A percentile compares a stretch with the other conserved stretches of the same genome.
Evolutionary conservation across 1,139 yeast species (phyloP).

Genomic region (Hyphopichia wangnamkhiaoensis): DNA sequence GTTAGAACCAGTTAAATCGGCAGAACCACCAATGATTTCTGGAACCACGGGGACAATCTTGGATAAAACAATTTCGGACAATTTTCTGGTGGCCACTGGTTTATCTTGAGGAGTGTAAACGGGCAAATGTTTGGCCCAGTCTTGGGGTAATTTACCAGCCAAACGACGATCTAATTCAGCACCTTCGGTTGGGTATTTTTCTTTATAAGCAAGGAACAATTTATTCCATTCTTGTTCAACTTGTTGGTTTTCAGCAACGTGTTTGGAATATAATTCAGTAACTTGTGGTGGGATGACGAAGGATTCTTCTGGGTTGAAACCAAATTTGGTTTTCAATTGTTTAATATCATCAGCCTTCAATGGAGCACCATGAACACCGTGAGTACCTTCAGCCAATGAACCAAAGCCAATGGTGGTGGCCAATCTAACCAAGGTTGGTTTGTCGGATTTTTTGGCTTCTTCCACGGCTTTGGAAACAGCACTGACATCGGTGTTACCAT

Average conservation of each 20-base stretch:
- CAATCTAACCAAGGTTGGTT: constrained; percentile 90
- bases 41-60: constrained; percentile 69
- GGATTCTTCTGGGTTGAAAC: constrained; percentile 83
- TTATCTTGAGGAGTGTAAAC: constrained; percentile 73
- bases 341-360: constrained; percentile 90
- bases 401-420: constrained; percentile 95
- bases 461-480: constrained; percentile 75
- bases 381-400: constrained; percentile 83
- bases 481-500: constrained; percentile 80
- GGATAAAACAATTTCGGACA: constrained; percentile 80
- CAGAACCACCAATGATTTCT: constrained; percentile 96
- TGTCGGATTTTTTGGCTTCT: constrained; percentile 67
- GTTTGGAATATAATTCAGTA: constrained; percentile 62
- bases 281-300: constrained; percentile 87
- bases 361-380: constrained; percentile 96
- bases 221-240: constrained; percentile 76
- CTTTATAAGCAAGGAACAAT: constrained; percentile 59
- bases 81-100: constrained; percentile 93
- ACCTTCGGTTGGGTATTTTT: constrained; percentile 77
- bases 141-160: constrained; percentile 75
- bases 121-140: constrained; percentile 83
- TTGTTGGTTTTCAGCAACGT: constrained; percentile 58
- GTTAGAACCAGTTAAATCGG: constrained; percentile 97
- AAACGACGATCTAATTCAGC: constrained; percentile 84
- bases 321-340: constrained; percentile 81